Evolutionary conservation across 305 asterid species (phyloP), one percentile per base, ranked within the genome.

Genomic region (Solanum hybrid): DNA sequence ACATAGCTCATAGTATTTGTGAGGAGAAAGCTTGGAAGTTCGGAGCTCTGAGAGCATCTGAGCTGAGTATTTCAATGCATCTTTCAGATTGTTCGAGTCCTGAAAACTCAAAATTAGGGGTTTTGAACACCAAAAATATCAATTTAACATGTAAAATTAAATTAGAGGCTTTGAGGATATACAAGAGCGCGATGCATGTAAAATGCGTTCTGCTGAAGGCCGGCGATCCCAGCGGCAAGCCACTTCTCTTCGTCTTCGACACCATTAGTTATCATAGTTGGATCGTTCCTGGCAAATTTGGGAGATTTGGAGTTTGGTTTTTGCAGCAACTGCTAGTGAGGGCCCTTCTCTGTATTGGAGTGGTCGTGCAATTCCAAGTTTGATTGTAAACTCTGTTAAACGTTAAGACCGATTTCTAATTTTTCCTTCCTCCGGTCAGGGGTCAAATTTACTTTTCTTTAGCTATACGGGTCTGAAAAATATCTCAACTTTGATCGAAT

Each of bases 31-130:
- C 90, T 96, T 95, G 37, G 99, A 96, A 90, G 99, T 97, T 89
- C 99, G 98, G 79, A 97, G 99, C 94, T 97, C 99, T 84, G 99
- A 96, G 24, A 97, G 98, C 99, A 97, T 96, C 98, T 96, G 99
- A 87, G 99, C 99, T 1, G 99, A 97, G 91, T 93, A 97, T 92
- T 96, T 97, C 90, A 97, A 96, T 76, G 98, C 99, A 77, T 97
- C 99, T 94, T 96, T 96, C 91, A 97, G 90, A 96, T 97, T 96
- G 92, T 94, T 96, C 32, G 98, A 96, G 90, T 97, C 99, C 99
- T 97, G 87, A 75, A 69, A 56, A 66, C 88, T 87, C 92, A 90
- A 90, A 82, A 88, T 92, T 94, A 96, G 95, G 98, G 94, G 91
- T 93, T 92, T 91, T 88, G 90, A 86, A 66, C 76, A 31, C 40